Conservation (phyloP, 2,329 filamentous ascomycete genomes). For the Penicillium psychrosexuale region DNA sequence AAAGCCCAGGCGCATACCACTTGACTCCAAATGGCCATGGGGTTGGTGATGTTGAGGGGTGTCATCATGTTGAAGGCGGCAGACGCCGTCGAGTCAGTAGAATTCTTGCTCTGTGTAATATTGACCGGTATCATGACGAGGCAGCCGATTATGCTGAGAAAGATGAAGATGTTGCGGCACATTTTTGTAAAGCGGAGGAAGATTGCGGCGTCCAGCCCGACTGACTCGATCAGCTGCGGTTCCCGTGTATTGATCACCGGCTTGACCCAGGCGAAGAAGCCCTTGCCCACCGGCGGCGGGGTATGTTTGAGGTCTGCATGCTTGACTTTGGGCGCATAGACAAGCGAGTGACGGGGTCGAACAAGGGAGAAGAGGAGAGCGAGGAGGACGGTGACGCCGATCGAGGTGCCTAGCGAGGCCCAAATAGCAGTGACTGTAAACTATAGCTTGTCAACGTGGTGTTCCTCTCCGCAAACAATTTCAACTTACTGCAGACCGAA, state of each 20-base stretch:
- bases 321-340: slow-evolving; percentile 92
- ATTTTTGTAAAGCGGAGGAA: slow-evolving; percentile 87
- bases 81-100: slow-evolving; percentile 18
- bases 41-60: slow-evolving; percentile 47
- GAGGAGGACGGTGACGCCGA: slow-evolving; percentile 70
- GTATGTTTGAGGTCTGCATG: slow-evolving; percentile 87
- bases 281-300: slow-evolving; percentile 80
- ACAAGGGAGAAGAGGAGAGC: slow-evolving; percentile 81
- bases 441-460: slow-evolving; percentile 35
- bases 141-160: slow-evolving; percentile 69
- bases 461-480: neutral
- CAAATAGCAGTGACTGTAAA: slow-evolving; percentile 63
- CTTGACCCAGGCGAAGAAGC: slow-evolving; percentile 81
- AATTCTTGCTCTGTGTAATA: slow-evolving; percentile 50
- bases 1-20: slow-evolving; percentile 62
- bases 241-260: slow-evolving; percentile 78
- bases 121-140: slow-evolving; percentile 80
- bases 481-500: slow-evolving; percentile 41
- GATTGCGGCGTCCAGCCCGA: slow-evolving; percentile 86
- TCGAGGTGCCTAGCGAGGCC: slow-evolving; percentile 74
- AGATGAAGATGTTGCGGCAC: slow-evolving; percentile 84
- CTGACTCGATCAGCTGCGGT: slow-evolving; percentile 69
- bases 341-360: slow-evolving; percentile 83
- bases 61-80: slow-evolving; percentile 48
- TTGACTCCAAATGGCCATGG: slow-evolving; percentile 56